Percentiles rank a stretch among this genome's conserved stretches.
phyloP scores from a whole-genome alignment of 331 rosid species.

The Telfairia occidentalis region DNA sequence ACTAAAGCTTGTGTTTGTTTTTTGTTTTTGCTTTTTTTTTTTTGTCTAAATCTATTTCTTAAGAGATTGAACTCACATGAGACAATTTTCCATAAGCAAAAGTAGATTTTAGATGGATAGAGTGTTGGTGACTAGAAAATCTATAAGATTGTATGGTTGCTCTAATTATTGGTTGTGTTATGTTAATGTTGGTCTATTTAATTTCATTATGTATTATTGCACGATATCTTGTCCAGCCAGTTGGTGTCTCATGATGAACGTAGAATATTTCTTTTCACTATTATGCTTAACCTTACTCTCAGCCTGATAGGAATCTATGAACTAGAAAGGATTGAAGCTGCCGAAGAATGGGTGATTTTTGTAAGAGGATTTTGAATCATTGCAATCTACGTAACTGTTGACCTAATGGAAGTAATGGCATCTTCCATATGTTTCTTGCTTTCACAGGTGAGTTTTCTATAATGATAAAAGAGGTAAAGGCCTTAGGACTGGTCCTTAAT shows the following conservation, averaged over 20 bases:
- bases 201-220: neutral
- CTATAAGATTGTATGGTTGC: neutral
- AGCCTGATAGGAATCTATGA: constrained; percentile 23
- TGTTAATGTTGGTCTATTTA: neutral
- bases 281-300: neutral
- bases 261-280: neutral
- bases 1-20: too few relatives aligned
- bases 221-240: neutral
- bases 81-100: neutral
- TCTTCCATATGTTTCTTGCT: too few relatives aligned
- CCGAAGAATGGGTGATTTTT: constrained; percentile 18
- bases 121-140: neutral
- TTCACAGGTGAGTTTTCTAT: constrained; percentile 68
- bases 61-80: neutral
- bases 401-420: too few relatives aligned
- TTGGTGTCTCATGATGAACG: neutral
- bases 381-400: too few relatives aligned
- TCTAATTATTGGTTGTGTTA: neutral
- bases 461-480: constrained; percentile 65
- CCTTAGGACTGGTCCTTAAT: constrained; percentile 61
- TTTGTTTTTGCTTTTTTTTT: neutral
- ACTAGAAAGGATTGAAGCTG: constrained; percentile 20
- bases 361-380: too few relatives aligned
- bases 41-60: neutral
- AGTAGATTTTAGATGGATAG: neutral